Conservation (phyloP, 768 basidiomycete species). For the Rhizopogon sp. region DNA sequence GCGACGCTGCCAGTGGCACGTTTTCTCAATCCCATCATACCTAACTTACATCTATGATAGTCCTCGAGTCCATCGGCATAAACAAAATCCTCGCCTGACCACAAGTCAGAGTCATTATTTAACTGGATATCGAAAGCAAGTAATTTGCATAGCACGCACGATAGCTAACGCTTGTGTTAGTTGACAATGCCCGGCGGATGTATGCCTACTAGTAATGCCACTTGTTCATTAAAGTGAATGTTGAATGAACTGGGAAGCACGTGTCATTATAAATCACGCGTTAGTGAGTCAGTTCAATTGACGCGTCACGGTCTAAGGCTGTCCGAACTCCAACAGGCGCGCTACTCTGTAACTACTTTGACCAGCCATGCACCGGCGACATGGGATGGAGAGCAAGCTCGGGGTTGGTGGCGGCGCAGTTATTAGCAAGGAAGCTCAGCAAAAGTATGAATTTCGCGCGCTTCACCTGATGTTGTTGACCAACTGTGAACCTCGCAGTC, state of each 20-base stretch:
- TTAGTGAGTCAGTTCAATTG: neutral
- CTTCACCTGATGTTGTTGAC: neutral
- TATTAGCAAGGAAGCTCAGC: constrained; percentile 24
- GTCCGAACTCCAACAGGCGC: neutral
- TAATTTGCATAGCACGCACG: neutral
- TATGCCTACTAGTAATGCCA: too few species aligned
- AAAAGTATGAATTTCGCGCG: constrained; percentile 15
- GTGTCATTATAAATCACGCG: neutral
- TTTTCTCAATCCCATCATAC: too few species aligned
- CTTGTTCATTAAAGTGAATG: too few species aligned
- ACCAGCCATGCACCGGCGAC: constrained; percentile 7
- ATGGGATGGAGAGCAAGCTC: constrained; percentile 16
- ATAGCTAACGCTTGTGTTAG: too few species aligned
- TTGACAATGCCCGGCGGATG: too few species aligned
- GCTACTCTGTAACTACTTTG: neutral
- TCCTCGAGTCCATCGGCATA: too few species aligned
- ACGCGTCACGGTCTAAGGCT: neutral
- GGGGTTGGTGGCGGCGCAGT: constrained; percentile 27
- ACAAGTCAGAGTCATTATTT: neutral
- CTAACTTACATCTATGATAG: too few species aligned
- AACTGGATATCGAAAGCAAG: neutral
- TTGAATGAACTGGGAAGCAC: neutral
- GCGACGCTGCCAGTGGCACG: too few species aligned
- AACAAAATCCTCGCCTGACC: too few species aligned
- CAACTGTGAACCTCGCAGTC: constrained; percentile 13